These are phyloP conservation scores for Senna siamea DNA, from an alignment of 306 rosid species.

Conservation along the genomic window DNA sequence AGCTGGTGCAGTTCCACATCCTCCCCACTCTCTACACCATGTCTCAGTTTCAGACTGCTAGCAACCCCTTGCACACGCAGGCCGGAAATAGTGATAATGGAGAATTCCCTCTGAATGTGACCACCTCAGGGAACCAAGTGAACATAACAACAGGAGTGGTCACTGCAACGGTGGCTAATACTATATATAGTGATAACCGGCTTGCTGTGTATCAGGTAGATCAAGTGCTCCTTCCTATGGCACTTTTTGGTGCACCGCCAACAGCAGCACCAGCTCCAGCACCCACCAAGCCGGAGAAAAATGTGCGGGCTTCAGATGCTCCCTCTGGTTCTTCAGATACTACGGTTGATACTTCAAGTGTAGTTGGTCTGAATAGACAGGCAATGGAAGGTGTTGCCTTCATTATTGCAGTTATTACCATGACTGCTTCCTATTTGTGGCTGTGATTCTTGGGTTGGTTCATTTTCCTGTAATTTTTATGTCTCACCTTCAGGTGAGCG, in stretches of 20 bases:
- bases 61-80: conserved; percentile 68
- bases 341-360: conserved; percentile 49
- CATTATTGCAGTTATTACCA: conserved; percentile 20
- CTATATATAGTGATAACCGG: conserved; percentile 55
- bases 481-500: neutral
- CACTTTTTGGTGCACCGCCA: conserved; percentile 46
- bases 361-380: conserved; percentile 18
- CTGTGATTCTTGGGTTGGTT: conserved; percentile 29
- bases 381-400: conserved; percentile 11
- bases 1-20: conserved; percentile 58
- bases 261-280: conserved; percentile 53
- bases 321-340: conserved; percentile 53
- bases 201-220: conserved; percentile 66
- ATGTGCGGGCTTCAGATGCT: conserved; percentile 59
- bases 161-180: conserved; percentile 50
- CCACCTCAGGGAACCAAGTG: conserved; percentile 63
- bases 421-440: conserved; percentile 36
- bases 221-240: conserved; percentile 59
- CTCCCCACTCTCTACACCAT: conserved; percentile 50
- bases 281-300: conserved; percentile 61
- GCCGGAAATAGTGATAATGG: conserved; percentile 61
- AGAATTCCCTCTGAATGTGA: conserved; percentile 64
- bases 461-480: conserved; percentile 29
- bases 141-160: conserved; percentile 68
- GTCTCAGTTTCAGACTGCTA: conserved; percentile 65